Base-by-base conservation (phyloP, 2,329 filamentous ascomycete species). In the Colletotrichum musae region DNA sequence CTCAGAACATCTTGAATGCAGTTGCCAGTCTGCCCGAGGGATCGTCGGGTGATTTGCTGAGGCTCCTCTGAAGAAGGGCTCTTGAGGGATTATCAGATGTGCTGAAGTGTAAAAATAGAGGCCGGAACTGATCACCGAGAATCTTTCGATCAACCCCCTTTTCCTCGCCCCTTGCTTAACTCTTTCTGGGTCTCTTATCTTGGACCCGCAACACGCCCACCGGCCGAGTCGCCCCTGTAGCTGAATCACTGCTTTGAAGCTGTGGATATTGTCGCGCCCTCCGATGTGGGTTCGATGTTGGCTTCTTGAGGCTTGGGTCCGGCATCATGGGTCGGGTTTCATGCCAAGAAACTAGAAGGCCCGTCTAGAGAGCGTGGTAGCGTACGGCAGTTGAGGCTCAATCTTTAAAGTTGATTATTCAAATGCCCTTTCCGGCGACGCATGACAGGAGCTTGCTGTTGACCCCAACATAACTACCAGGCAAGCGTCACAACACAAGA, bases 161-260 rank as follows among this genome's bases (percentile, higher is more conserved):
- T 10, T 36, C 32, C 32, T 36, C 32, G 10, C 57, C 57, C 43
- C 43, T 50, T 39, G n/a, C 28, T 18, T 39, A 13, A 3, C 45
- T 15, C 45, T 18, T 59, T 51, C 50, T 59, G 57, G 45, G 57
- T 51, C 45, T 50, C 57, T 59, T 50, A 59, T 59, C 57, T 50
- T 18, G 32, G 58, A 61, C 58, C 58, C 58, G 58, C 57, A 39
- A 16, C 43, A 32, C 48, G 41, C 56, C 47, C 58, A 10, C 13
- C 21, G 21, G 18, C 24, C 26, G 48, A n/a, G n/a, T 48, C 9
- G 16, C 45, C 32, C 56, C 56, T 41, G 43, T 43, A 16, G 13
- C 28, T 59, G 24, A 36, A 36, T 24, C 57, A 13, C 43, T 50
- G 45, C 16, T 13, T 16, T 36, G 32, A 39, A 21, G 57, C 32